Conservation (phyloP, 139 green algal species). For the Pleodorina starrii region DNA sequence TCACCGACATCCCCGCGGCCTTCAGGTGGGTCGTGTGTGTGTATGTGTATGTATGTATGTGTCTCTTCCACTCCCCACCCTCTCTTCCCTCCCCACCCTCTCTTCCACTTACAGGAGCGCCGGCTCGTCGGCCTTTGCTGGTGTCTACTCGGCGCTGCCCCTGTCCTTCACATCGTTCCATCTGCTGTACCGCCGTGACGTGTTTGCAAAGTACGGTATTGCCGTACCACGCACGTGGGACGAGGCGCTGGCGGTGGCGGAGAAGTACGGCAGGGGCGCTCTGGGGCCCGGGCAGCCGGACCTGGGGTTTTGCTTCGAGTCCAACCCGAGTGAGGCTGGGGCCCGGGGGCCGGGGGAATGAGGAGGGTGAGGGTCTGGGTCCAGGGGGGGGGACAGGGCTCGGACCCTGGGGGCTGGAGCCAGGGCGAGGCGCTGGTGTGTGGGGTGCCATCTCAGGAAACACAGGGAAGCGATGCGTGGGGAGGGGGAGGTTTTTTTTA, state of each 20-base stretch:
- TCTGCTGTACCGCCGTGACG: slow-evolving; percentile 34
- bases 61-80: not conserved
- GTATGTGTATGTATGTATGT: not conserved
- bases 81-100: not conserved
- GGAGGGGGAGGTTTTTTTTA: too few species aligned
- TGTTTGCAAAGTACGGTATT: slow-evolving; percentile 35
- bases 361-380: not conserved
- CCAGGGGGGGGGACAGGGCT: too few species aligned
- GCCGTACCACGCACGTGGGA: slow-evolving; percentile 39
- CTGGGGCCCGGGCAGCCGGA: slow-evolving; percentile 11
- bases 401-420: too few species aligned
- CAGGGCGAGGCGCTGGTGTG: too few species aligned
- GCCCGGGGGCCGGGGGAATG: not conserved
- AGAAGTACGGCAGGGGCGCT: not conserved
- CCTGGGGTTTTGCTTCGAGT: slow-evolving; percentile 2
- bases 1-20: not conserved
- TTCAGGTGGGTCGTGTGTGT: not conserved
- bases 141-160: not conserved
- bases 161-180: not conserved
- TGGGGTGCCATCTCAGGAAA: too few species aligned
- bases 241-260: not conserved
- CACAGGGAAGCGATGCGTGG: too few species aligned
- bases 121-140: not conserved
- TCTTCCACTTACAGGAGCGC: not conserved
- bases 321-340: not conserved